Evolutionary conservation across 768 basidiomycete genomes (phyloP), one percentile per base, ranked within the genome.

Genomic region (Saitozyma podzolica): DNA sequence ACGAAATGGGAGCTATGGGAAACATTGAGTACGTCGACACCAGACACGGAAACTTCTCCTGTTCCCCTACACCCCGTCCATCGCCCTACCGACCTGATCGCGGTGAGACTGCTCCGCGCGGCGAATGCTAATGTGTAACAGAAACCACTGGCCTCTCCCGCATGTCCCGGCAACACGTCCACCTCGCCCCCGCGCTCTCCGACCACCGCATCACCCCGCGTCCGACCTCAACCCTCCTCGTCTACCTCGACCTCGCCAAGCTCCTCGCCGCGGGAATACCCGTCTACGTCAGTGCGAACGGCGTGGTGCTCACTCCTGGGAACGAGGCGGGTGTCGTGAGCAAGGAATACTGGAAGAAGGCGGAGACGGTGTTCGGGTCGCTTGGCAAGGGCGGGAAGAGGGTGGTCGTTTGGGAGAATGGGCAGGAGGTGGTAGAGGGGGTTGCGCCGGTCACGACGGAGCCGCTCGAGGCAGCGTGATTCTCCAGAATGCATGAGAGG

Each of bases 121-220:
- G 0, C 20, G 6, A 6, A 17, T 37, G n/a, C 60, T 62, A 41
- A 62, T 50, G 20, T 14, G 13, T 11, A 3, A 16, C 64, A 93
- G 91, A 83, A 13, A 82, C 80, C 8, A 80, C 86, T 65, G 92
- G 93, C 0, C 78, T 96, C 16, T 91, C 88, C 0, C 87, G 84
- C 65, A 96, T 94, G 92, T 83, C 80, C 11, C 83, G 95, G 29
- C 95, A 93, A 72, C 93, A 97, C 72, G 89, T 98, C 45, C 95
- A 99, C 78, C 83, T 96, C 13, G 93, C 94, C 0, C 89, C 92
- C 75, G 88, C 89, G 42, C 53, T 58, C 17, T 48, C 41, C 6
- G 86, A 69, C 43, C 58, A 78, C 20, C 11, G 48, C 13, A 58
- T 56, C 59, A 92, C 92, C 39, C 93, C 95, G 86, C 87, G 94